Conservation (phyloP, 495 filamentous ascomycete genomes). For the Cudoniella acicularis region DNA sequence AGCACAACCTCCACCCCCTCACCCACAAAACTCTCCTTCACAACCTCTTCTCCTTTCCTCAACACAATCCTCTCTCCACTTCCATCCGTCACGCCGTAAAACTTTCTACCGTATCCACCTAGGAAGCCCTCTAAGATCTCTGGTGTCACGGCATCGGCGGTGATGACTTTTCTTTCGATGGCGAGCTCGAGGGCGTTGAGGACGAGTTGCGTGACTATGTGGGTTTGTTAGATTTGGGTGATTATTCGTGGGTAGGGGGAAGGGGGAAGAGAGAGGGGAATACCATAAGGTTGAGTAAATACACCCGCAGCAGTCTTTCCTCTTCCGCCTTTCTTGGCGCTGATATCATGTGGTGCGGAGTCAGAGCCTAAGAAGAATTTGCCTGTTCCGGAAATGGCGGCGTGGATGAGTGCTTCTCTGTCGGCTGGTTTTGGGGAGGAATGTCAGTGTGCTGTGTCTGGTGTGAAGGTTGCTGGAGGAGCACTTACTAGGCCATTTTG, state of each 20-base stretch:
- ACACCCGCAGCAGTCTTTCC: slow-evolving; percentile 74
- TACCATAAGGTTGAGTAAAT: slow-evolving; percentile 88
- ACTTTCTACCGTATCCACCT: slow-evolving; percentile 65
- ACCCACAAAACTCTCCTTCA: slow-evolving; percentile 46
- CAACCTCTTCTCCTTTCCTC: slow-evolving; percentile 56
- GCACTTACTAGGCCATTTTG: slow-evolving; percentile 60
- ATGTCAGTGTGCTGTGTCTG: too few relatives aligned
- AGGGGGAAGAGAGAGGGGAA: too few relatives aligned
- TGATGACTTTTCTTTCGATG: slow-evolving; percentile 60
- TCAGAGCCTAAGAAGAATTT: slow-evolving; percentile 64
- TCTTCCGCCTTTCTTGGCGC: slow-evolving; percentile 57
- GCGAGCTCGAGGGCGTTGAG: slow-evolving; percentile 70
- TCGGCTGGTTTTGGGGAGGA: too few relatives aligned
- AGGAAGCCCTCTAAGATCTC: slow-evolving; percentile 73
- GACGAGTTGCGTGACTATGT: slow-evolving; percentile 65
- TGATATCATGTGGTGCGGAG: slow-evolving; percentile 68
- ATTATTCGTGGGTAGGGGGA: too few relatives aligned
- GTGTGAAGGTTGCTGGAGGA: too few relatives aligned
- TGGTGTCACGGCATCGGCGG: slow-evolving; percentile 62
- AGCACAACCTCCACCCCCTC: slow-evolving; percentile 62
- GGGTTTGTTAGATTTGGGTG: too few relatives aligned
- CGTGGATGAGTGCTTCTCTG: slow-evolving; percentile 60
- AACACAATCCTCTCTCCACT: slow-evolving; percentile 55
- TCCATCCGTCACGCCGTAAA: slow-evolving; percentile 57
- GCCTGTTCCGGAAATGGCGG: slow-evolving; percentile 51